Percentiles rank a stretch among this genome's conserved stretches.
These are phyloP conservation scores for Ogataea henricii DNA, from an alignment of 805 yeast species.

Conservation along the genomic window DNA sequence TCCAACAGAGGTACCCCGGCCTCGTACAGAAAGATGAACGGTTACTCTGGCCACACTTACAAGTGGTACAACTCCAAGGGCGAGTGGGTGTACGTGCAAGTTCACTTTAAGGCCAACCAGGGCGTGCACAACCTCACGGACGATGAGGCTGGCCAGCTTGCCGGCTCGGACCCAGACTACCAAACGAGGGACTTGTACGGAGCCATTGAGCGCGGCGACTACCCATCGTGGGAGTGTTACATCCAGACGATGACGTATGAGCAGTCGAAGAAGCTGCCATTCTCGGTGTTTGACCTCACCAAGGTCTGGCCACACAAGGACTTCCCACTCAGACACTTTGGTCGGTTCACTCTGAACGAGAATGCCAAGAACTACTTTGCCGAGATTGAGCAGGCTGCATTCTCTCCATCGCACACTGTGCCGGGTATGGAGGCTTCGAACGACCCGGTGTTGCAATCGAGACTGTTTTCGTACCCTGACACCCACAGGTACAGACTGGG, in stretches of 20 bases:
- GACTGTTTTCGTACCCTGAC: constrained; percentile 82
- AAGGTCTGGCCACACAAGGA: constrained; percentile 90
- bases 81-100: constrained; percentile 78
- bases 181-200: constrained; percentile 80
- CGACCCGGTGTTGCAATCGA: constrained; percentile 81
- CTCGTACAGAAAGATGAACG: constrained; percentile 75
- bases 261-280: constrained; percentile 72
- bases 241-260: constrained; percentile 85
- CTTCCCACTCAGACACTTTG: constrained; percentile 85
- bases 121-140: constrained; percentile 48
- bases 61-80: constrained; percentile 78
- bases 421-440: constrained; percentile 83
- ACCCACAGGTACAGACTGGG: constrained; percentile 85
- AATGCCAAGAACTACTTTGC: constrained; percentile 88
- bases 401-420: constrained; percentile 82
- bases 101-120: constrained; percentile 70
- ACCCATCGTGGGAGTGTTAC: constrained; percentile 84
- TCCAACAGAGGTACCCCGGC: constrained; percentile 84
- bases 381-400: constrained; percentile 84
- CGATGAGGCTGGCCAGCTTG: constrained; percentile 67
- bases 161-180: constrained; percentile 81
- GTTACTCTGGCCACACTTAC: constrained; percentile 83
- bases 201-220: constrained; percentile 73
- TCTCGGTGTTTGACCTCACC: constrained; percentile 86
- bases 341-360: constrained; percentile 75